Conservation (phyloP, 768 basidiomycete species). For the Cystobasidiopsis lactophilus region DNA sequence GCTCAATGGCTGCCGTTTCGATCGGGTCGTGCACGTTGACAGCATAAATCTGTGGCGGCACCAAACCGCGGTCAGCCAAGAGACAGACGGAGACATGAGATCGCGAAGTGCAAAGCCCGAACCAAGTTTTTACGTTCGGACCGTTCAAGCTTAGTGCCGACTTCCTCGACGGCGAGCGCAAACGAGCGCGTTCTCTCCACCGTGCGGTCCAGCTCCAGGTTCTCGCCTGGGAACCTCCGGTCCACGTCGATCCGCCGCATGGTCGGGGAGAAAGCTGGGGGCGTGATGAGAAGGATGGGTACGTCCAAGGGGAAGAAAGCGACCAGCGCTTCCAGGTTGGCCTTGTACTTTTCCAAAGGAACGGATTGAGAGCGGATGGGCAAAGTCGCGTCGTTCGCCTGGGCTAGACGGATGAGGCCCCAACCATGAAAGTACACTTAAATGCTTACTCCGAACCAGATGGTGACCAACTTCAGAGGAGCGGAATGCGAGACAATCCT, state of each 20-base stretch:
- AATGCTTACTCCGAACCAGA: slow-evolving; percentile 8
- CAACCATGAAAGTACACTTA: not conserved
- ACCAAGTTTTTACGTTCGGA: too few species aligned
- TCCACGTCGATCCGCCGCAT: slow-evolving; percentile 6
- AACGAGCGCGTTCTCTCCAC: slow-evolving; percentile 6
- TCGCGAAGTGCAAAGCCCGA: too few species aligned
- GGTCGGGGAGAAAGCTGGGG: slow-evolving; percentile 1
- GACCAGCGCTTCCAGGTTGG: slow-evolving; percentile 2
- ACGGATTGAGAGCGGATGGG: slow-evolving; percentile 7
- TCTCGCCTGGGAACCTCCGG: not conserved
- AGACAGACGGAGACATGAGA: too few species aligned
- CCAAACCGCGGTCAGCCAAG: too few species aligned
- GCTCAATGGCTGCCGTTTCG: slow-evolving; percentile 1
- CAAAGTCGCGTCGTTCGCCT: slow-evolving; percentile 10
- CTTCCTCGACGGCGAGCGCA: slow-evolving; percentile 7
- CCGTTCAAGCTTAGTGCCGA: too few species aligned
- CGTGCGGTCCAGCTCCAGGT: slow-evolving; percentile 4
- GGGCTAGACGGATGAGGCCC: not conserved
- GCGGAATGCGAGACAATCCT: not conserved
- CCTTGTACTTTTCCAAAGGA: slow-evolving; percentile 4
- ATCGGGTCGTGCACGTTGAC: slow-evolving; percentile 3
- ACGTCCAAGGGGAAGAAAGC: not conserved
- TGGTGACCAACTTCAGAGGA: slow-evolving; percentile 4
- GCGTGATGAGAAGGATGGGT: slow-evolving; percentile 1
- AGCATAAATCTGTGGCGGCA: not conserved